phyloP scores from a whole-genome alignment of 768 basidiomycete genomes.

The Rubroboletus pulcherrimus region DNA sequence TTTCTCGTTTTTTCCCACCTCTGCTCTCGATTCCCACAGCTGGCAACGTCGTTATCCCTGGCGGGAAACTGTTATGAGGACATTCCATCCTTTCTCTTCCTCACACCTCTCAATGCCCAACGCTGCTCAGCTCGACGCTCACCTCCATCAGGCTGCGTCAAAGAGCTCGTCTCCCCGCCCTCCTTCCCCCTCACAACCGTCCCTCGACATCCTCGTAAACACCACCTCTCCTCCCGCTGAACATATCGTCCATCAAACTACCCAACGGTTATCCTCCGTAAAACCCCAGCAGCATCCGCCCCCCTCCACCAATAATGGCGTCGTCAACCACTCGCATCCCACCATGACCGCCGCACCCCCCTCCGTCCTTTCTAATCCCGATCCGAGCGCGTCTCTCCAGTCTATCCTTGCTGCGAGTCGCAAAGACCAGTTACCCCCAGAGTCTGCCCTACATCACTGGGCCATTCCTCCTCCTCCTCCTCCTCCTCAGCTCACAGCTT shows the following conservation, averaged over 20 bases:
- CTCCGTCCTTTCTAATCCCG: slow-evolving; percentile 36
- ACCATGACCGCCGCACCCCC: slow-evolving; percentile 29
- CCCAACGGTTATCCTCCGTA: slow-evolving; percentile 30
- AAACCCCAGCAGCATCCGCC: slow-evolving; percentile 22
- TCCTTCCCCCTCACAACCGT: slow-evolving; percentile 39
- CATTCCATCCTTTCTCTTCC: slow-evolving; percentile 42
- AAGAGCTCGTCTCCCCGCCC: slow-evolving; percentile 47
- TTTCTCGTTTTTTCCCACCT: slow-evolving; percentile 45
- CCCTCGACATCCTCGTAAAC: slow-evolving; percentile 38
- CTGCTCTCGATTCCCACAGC: slow-evolving; percentile 44
- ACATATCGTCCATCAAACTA: slow-evolving; percentile 32
- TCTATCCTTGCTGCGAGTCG: slow-evolving; percentile 34
- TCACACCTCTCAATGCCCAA: slow-evolving; percentile 42
- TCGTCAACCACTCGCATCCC: slow-evolving; percentile 28
- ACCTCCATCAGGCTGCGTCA: slow-evolving; percentile 30
- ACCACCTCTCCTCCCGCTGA: slow-evolving; percentile 24
- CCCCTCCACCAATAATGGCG: slow-evolving; percentile 24
- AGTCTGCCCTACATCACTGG: slow-evolving; percentile 38
- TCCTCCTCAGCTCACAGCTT: slow-evolving; percentile 30
- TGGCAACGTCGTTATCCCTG: slow-evolving; percentile 36
- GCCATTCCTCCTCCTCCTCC: slow-evolving; percentile 26
- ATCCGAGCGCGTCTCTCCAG: slow-evolving; percentile 38
- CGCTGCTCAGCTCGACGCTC: slow-evolving; percentile 32
- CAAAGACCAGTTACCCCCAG: slow-evolving; percentile 31
- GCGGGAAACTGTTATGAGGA: slow-evolving; percentile 44